Evolutionary conservation across 139 green algal species (phyloP).

Genomic region (Chlorella sp.): DNA sequence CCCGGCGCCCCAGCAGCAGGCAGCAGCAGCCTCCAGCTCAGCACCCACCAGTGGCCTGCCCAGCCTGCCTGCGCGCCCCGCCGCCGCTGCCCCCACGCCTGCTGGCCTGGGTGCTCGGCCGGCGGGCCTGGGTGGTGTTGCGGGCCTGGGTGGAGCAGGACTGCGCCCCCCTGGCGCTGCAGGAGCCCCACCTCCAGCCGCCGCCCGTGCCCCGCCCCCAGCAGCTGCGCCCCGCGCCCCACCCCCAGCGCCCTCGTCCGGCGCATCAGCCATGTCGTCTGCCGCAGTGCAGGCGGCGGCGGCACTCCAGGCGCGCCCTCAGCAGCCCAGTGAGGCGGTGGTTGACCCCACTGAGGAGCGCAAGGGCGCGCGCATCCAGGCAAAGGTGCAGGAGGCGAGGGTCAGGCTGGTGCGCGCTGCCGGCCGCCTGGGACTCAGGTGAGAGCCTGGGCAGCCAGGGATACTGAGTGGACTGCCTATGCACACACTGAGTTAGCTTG

Average conservation of each 20-base stretch:
- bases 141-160: neutral
- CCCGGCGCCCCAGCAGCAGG: too few relatives aligned
- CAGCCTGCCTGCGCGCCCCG: neutral
- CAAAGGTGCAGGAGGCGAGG: constrained; percentile 23
- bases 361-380: neutral
- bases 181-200: neutral
- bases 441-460: too few relatives aligned
- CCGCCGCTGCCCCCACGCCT: neutral
- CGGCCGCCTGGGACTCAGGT: constrained; percentile 31
- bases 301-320: too few relatives aligned
- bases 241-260: neutral
- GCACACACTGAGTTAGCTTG: too few relatives aligned
- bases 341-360: constrained; percentile 1
- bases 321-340: neutral
- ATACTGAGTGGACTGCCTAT: too few relatives aligned
- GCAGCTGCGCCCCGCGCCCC: neutral
- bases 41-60: neutral
- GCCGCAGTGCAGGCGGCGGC: too few relatives aligned
- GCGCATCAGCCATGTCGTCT: too few relatives aligned
- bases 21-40: neutral
- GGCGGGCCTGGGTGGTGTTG: neutral
- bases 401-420: constrained; percentile 37
- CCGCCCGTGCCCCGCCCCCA: neutral
- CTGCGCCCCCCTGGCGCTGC: neutral
- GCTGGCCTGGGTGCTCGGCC: neutral